Evolutionary conservation across 129 eudicot genomes (phyloP), one percentile per base, ranked within the genome.

Genomic region (Helianthus tuberosus): DNA sequence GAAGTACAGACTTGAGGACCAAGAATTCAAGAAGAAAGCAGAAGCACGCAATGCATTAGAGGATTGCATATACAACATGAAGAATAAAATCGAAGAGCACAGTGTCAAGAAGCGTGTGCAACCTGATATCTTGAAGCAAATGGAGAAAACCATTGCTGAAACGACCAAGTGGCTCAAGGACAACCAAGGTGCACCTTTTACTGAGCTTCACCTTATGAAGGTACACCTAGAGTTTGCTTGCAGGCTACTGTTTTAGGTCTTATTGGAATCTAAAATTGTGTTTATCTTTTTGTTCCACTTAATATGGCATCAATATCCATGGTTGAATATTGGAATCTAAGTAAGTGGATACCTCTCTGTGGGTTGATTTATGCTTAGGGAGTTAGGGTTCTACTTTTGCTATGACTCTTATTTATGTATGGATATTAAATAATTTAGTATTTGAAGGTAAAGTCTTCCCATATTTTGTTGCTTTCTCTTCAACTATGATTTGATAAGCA

Each of bases 171-270:
- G 58, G 58, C 23, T 52, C 25, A 13, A 52, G 58, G 23, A 52
- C 8, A 52, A 52, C 58, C 8, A 52, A n/a, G 58, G 9, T 52
- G 58, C 58, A n/a, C 58, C 58, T 5, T n/a, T 52, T n/a, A 23
- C 25, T 15, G 25, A 15, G 58, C 25, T 52, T 52, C 25, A 52
- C 2, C 11, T n/a, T 15, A 52, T 0, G 58, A 52, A n/a, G 58
- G 9, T n/a, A 52, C 58, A 52, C 58, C 58, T 52, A n/a, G 58
- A 52, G n/a, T 52, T 5, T 52, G 58, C 15, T 52, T 52, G 58
- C 58, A 52, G 15, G 25, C 25, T 25, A 1, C 25, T 52, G 58
- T n/a, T 52, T 52, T 20, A 20, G 23, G 23, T 20, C 23, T 20
- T 20, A 20, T 20, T 20, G 0, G 23, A 20, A 20, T 20, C 23